A percentile compares a stretch with the other conserved stretches of the same genome.
Conservation (phyloP, 1,284 basidiomycete species). For the Leccinum ponderosum region DNA sequence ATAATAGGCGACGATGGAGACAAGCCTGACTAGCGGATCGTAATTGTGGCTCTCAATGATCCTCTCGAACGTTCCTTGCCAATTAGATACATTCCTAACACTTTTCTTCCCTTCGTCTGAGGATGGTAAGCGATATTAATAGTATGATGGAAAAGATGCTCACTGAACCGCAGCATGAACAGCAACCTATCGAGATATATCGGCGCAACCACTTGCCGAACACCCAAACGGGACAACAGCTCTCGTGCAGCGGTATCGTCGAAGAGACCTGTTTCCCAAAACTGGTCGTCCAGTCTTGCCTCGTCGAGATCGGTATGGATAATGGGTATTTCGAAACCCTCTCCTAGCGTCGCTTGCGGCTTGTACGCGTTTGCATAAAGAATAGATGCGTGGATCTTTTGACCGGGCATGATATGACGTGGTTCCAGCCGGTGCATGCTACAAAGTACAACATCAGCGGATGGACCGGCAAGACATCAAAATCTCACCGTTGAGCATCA, state of each 20-base stretch:
- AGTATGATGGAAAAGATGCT: neutral
- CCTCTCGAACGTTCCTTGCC: constrained; percentile 6
- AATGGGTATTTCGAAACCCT: constrained; percentile 28
- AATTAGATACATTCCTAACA: constrained; percentile 14
- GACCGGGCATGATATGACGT: constrained; percentile 32
- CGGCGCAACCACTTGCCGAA: constrained; percentile 14
- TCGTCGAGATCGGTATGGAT: constrained; percentile 7
- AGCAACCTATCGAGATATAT: constrained; percentile 31
- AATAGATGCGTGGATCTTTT: constrained; percentile 32
- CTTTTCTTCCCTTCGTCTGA: constrained; percentile 26
- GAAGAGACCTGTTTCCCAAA: constrained; percentile 32
- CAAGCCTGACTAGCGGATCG: constrained; percentile 21
- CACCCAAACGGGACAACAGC: constrained; percentile 13
- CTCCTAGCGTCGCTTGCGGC: constrained; percentile 26
- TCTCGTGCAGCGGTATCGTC: constrained; percentile 20
- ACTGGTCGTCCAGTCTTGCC: neutral
- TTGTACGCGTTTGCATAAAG: constrained; percentile 27
- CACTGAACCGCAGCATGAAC: constrained; percentile 31
- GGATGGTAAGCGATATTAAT: neutral
- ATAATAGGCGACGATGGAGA: constrained; percentile 26
- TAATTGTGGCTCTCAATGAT: constrained; percentile 12
- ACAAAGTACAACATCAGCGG: neutral
- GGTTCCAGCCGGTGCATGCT: constrained; percentile 24
- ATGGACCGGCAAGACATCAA: neutral
- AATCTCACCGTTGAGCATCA: constrained; percentile 8